Conservation (phyloP, 345 rosid species). For the Boechera retrofracta region DNA sequence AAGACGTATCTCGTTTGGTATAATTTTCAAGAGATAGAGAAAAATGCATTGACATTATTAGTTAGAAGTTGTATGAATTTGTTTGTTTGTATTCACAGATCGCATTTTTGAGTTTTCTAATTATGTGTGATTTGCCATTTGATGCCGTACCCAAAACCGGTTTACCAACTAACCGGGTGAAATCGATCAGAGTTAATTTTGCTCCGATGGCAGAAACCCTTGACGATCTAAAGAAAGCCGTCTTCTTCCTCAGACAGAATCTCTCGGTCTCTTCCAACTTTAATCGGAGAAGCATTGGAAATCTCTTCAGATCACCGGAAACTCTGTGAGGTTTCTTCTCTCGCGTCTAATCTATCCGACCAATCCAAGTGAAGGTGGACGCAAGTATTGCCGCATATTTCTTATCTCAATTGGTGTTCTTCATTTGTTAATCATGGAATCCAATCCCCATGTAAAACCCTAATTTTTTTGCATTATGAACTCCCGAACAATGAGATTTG, state of each 20-base stretch:
- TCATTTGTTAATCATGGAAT: not conserved
- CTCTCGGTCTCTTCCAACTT: constrained; percentile 1
- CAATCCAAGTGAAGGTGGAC: not conserved
- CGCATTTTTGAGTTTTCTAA: not conserved
- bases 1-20: not conserved
- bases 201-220: constrained; percentile 41
- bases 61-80: not conserved
- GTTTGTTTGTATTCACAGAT: not conserved
- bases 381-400: not conserved
- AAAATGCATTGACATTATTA: not conserved
- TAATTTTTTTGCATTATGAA: constrained; percentile 22
- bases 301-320: constrained; percentile 16
- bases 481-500: constrained; percentile 35
- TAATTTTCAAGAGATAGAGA: not conserved
- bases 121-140: not conserved
- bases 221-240: constrained; percentile 39
- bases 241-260: constrained; percentile 28
- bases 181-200: not conserved
- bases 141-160: constrained; percentile 10
- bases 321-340: not conserved
- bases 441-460: not conserved
- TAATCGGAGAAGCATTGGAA: constrained; percentile 9
- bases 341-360: not conserved
- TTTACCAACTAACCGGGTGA: constrained; percentile 15
- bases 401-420: constrained; percentile 8